Percentiles rank a stretch among this genome's conserved stretches.
These are phyloP conservation scores for Ogataea trehalophila DNA, from an alignment of 805 yeast genomes.

Conservation along the genomic window DNA sequence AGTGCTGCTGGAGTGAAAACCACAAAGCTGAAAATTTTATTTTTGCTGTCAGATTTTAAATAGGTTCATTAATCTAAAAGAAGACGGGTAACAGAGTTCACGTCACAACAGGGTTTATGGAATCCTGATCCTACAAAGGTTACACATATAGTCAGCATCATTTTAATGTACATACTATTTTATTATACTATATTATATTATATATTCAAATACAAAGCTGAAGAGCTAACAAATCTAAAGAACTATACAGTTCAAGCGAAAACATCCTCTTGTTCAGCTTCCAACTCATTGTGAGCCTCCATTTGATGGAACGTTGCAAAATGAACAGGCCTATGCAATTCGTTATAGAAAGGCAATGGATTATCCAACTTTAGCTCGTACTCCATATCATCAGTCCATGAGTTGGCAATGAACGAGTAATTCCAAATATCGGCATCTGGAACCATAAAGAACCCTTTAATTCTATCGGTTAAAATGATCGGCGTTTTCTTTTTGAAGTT, in stretches of 20 bases:
- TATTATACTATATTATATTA: not conserved
- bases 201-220: not conserved
- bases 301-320: constrained; percentile 69
- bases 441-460: constrained; percentile 78
- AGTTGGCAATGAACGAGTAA: constrained; percentile 80
- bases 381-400: constrained; percentile 61
- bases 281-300: constrained; percentile 47
- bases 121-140: no score
- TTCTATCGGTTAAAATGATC: constrained; percentile 64
- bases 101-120: no score
- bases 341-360: constrained; percentile 82
- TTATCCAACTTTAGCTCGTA: constrained; percentile 67
- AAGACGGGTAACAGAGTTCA: no score
- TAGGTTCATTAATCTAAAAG: no score
- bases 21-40: not conserved
- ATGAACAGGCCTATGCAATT: constrained; percentile 83
- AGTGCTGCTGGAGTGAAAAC: not conserved
- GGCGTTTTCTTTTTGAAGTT: constrained; percentile 60
- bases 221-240: not conserved
- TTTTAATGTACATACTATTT: not conserved
- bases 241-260: constrained; percentile 36
- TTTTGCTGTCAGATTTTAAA: not conserved
- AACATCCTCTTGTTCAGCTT: constrained; percentile 64
- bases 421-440: constrained; percentile 90
- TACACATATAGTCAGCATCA: no score